These are phyloP conservation scores for Trichoderma lentiforme DNA, from an alignment of 2,329 filamentous ascomycete genomes.

Conservation along the genomic window DNA sequence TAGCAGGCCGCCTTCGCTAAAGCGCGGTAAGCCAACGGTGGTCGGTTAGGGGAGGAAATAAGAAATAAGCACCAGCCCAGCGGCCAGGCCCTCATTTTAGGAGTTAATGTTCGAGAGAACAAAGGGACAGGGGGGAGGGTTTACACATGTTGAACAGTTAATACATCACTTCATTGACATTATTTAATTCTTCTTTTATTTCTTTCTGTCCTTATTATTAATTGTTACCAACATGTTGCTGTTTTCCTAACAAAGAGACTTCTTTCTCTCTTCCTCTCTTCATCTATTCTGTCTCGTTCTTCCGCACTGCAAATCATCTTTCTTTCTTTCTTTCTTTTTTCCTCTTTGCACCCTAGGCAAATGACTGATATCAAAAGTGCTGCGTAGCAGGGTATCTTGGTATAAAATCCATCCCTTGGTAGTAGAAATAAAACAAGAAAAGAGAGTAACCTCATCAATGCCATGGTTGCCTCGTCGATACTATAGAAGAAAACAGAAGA, in stretches of 20 bases:
- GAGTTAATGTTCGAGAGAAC: not conserved
- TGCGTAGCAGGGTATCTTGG: slow-evolving; percentile 14
- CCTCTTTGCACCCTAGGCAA: not conserved
- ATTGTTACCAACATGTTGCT: not conserved
- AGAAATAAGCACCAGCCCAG: not conserved
- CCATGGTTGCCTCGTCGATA: not conserved
- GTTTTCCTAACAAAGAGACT: not conserved
- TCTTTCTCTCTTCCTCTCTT: not conserved
- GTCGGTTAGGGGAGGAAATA: not conserved
- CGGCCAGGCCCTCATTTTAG: not conserved
- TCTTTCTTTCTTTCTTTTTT: not conserved
- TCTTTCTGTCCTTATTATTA: not conserved
- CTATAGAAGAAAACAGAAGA: not conserved
- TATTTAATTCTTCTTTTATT: not conserved
- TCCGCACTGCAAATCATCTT: not conserved
- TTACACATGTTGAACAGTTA: not conserved
- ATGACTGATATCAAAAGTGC: not conserved
- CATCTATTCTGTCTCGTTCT: not conserved
- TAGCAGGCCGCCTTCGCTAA: not conserved
- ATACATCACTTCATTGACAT: not conserved
- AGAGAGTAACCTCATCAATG: not conserved
- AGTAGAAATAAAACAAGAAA: not conserved
- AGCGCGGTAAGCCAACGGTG: not conserved
- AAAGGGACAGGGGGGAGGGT: not conserved
- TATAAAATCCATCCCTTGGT: not conserved